Base-by-base conservation (phyloP, 2,329 filamentous ascomycete species). In the Phaeosphaeriaceae sp. region DNA sequence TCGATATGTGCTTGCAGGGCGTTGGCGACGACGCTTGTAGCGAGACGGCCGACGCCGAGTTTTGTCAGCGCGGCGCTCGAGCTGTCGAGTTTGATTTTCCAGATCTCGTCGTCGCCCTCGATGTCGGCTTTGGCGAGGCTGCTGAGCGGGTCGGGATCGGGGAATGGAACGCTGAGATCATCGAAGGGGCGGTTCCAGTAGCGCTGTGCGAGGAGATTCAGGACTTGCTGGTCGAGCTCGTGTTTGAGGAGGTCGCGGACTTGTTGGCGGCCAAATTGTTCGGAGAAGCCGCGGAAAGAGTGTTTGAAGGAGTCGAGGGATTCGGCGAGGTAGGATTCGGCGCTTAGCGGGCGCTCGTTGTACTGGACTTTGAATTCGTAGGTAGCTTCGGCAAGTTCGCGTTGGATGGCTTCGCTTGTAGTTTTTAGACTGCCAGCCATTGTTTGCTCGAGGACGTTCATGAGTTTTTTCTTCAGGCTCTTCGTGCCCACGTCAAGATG, bases 331-430 rank as follows among this genome's bases (percentile, higher is more conserved):
- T 99, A 99, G 3, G 93, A 96, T 71, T 99, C 94, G 2, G 94
- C 94, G 42, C 91, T 96, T 29, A 99, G 79, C 1, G 93, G 91
- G 6, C 94, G 87, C 71, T 99, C 94, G 67, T 99, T 99, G 77
- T 99, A 99, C 73, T 99, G 95, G 4, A 99, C 94, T 73, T 99
- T 99, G 81, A 96, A 99, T 74, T 99, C 93, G 68, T 99, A 99
- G 0, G 90, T 93, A 3, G 94, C 92, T 74, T 99, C 94, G 66
- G 97, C 93, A 0, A 99, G 84, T 72, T 99, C 94, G 70, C 96
- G 91, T 54, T 88, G 88, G 59, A 99, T 97, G 8, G 92, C 91
- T 68, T 97, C 91, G 62, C 89, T 90, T 3, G 94, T 99, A 46
- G 86, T 86, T 62, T 94, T 89, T 46, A 99, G 80, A 65, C 90